Conservation (phyloP, 2,329 filamentous ascomycete species). For the Colletotrichum simmondsii region DNA sequence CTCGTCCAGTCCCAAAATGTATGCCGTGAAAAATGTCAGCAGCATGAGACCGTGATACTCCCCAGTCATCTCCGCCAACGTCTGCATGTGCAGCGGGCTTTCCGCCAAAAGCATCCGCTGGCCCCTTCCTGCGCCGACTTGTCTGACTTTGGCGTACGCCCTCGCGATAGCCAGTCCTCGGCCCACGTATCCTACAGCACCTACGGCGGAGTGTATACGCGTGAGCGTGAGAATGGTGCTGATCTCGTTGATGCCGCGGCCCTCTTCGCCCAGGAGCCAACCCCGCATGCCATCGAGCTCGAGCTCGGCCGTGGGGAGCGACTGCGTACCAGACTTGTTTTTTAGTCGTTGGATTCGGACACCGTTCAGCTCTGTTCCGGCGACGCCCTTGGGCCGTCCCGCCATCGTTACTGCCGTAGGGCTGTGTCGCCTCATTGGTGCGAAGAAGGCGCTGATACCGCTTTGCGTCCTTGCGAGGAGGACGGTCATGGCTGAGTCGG, state of each 20-base stretch:
- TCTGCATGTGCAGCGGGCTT: constrained; percentile 67
- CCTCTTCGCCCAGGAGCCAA: constrained; percentile 74
- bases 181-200: constrained; percentile 62
- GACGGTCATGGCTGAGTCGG: constrained; percentile 72
- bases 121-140: constrained; percentile 51
- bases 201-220: constrained; percentile 66
- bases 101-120: constrained; percentile 57
- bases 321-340: constrained; percentile 76
- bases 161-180: constrained; percentile 67
- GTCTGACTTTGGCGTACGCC: constrained; percentile 67
- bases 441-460: constrained; percentile 71
- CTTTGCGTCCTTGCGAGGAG: constrained; percentile 70
- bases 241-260: constrained; percentile 75
- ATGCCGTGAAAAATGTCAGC: constrained; percentile 63
- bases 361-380: constrained; percentile 68
- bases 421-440: constrained; percentile 60
- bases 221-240: constrained; percentile 76
- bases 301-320: constrained; percentile 78
- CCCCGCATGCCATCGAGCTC: constrained; percentile 71
- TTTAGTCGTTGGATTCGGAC: constrained; percentile 77
- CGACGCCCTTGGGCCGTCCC: constrained; percentile 22
- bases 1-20: constrained; percentile 66
- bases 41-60: constrained; percentile 68
- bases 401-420: constrained; percentile 42
- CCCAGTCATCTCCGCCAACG: constrained; percentile 64